phyloP scores from a whole-genome alignment of 768 basidiomycete species.

The Russula dissimulans region DNA sequence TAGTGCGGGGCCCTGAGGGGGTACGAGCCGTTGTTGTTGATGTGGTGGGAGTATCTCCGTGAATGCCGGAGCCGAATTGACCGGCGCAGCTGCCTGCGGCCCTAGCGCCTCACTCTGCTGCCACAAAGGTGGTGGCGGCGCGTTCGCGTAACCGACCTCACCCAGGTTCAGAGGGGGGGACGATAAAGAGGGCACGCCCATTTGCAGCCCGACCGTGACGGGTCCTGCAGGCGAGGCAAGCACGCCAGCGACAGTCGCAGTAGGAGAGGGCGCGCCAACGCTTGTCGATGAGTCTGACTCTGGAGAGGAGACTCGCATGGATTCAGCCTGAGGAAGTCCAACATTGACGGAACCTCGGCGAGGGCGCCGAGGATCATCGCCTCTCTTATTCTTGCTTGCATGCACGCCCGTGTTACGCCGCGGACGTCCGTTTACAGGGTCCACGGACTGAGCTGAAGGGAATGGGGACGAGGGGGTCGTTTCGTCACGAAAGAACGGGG shows the following conservation, averaged over 20 bases:
- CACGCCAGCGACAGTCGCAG: neutral
- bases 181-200: neutral
- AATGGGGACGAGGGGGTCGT: neutral
- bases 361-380: slow-evolving; percentile 12
- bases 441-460: neutral
- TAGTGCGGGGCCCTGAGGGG: neutral
- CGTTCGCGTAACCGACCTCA: neutral
- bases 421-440: slow-evolving; percentile 4
- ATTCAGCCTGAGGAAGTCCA: neutral
- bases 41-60: slow-evolving; percentile 9
- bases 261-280: slow-evolving; percentile 15
- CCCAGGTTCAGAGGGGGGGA: neutral
- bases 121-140: slow-evolving; percentile 8
- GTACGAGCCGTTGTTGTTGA: neutral
- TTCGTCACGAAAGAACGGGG: slow-evolving; percentile 19
- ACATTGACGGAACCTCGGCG: slow-evolving; percentile 13
- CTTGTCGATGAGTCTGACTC: slow-evolving; percentile 17
- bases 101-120: slow-evolving; percentile 10
- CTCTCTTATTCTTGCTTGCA: slow-evolving; percentile 6
- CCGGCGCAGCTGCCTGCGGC: neutral
- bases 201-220: neutral
- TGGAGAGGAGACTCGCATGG: slow-evolving; percentile 13
- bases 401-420: slow-evolving; percentile 15
- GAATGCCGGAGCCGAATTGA: slow-evolving; percentile 6
- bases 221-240: slow-evolving; percentile 1